Conservation (phyloP, 2,329 filamentous ascomycete genomes). For the Pseudogymnoascus sp. region DNA sequence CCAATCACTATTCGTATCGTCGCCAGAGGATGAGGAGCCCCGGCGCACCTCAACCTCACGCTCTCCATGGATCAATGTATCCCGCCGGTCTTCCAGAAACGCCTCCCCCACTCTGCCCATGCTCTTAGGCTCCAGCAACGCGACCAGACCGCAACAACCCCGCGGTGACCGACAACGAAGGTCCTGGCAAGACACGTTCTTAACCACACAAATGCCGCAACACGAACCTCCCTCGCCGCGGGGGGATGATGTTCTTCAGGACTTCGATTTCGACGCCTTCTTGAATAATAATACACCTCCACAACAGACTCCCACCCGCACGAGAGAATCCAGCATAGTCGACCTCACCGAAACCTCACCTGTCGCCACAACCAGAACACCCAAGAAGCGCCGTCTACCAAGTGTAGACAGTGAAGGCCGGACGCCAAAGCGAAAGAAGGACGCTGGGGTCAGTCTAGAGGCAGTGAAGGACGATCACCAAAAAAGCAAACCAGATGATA, state of each 20-base stretch:
- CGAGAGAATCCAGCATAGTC: conserved; percentile 10
- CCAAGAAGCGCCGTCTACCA: conserved; percentile 14
- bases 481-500: conserved; percentile 13
- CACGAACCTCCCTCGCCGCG: background rate
- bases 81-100: background rate
- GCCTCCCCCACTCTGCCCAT: background rate
- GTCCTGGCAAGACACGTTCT: background rate
- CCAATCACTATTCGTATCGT: conserved; percentile 4
- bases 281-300: background rate
- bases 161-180: background rate
- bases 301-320: background rate
- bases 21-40: background rate
- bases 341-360: conserved; percentile 12
- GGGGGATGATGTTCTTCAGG: background rate
- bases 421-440: conserved; percentile 10
- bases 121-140: background rate
- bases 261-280: background rate
- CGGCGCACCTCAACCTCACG: background rate
- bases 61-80: background rate
- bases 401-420: conserved; percentile 22
- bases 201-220: background rate
- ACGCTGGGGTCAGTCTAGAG: background rate
- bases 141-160: background rate
- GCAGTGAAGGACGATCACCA: background rate
- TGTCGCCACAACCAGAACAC: conserved; percentile 3